Evolutionary conservation across 1,139 yeast species (phyloP), one percentile per base, ranked within the genome.

Genomic region (Maudiozyma humilis): DNA sequence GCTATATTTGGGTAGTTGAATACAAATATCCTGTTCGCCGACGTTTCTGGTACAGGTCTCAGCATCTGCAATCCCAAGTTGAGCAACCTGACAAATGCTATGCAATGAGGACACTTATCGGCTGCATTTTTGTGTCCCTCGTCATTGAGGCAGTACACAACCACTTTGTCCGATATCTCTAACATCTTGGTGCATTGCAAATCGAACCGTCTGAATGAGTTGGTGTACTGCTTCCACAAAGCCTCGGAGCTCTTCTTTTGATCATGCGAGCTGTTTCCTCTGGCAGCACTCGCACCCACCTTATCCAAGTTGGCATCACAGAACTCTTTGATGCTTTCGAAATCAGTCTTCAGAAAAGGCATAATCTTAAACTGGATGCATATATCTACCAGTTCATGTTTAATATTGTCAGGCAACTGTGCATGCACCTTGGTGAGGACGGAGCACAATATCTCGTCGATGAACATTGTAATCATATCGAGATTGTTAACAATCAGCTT

Each of bases 171-270:
- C 3, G 63, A 52, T 38, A 61, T 38, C 42, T 62, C 62, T 3
- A 62, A 36, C 48, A 53, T 54, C 38, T 59, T 59, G 6, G 64
- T 52, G 15, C 58, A 51, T 45, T 62, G 66, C 23, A 62, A 46
- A 46, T 62, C 65, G 44, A 62, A 62, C 33, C 65, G 53, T 39
- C 66, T 53, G 37, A 59, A 61, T 18, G 57, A 50, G 18, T 55
- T 54, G 1, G 53, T 48, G 35, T 51, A 55, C 35, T 50, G 54
- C 38, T 44, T 50, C 57, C 56, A 51, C 17, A 38, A 35, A 29
- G 18, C 32, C n/a, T 41, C 31, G 14, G 17, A 15, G 19, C 14
- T 20, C 12, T 32, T 33, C 20, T 30, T 20, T 19, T n/a, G n/a
- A n/a, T n/a, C n/a, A n/a, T n/a, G 27, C 6, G 27, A 10, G 10